These are phyloP conservation scores for Geranium incanum DNA, from an alignment of 441 rosid genomes.

Conservation along the genomic window DNA sequence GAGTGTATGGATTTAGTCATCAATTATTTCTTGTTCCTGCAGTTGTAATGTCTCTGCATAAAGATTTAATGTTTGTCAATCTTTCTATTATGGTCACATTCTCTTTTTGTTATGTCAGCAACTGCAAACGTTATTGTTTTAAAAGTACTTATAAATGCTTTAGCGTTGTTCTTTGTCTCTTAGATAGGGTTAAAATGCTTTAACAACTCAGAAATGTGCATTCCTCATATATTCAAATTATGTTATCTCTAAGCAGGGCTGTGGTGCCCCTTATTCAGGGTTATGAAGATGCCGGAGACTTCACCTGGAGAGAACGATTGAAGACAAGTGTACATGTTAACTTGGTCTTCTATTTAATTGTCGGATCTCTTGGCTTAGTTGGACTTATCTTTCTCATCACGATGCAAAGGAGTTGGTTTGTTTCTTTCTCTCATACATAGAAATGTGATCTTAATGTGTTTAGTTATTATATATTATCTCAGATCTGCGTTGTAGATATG, in stretches of 20 bases:
- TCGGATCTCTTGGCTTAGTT: slow-evolving; percentile 76
- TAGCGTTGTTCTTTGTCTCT: not conserved
- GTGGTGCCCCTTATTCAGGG: slow-evolving; percentile 99
- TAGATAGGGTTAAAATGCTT: slow-evolving; percentile 8
- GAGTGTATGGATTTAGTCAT: not conserved
- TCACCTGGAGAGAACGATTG: slow-evolving; percentile 71
- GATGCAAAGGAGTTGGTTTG: slow-evolving; percentile 53
- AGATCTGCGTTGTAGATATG: slow-evolving; percentile 10
- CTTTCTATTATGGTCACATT: not conserved
- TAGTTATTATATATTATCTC: slow-evolving; percentile 14
- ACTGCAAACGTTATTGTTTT: not conserved
- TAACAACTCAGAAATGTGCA: slow-evolving; percentile 25
- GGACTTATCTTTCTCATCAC: slow-evolving; percentile 83
- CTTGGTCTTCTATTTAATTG: slow-evolving; percentile 78
- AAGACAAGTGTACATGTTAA: slow-evolving; percentile 85
- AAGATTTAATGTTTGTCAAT: not conserved
- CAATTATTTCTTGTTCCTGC: not conserved
- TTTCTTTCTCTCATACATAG: slow-evolving; percentile 16
- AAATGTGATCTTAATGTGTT: slow-evolving; percentile 13
- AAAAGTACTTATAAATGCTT: not conserved
- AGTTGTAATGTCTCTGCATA: not conserved
- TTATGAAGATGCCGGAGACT: slow-evolving; percentile 99
- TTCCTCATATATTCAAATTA: slow-evolving; percentile 39
- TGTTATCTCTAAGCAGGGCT: slow-evolving; percentile 83
- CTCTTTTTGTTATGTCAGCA: not conserved